phyloP scores from a whole-genome alignment of 345 rosid species.

The Salix caprea region DNA sequence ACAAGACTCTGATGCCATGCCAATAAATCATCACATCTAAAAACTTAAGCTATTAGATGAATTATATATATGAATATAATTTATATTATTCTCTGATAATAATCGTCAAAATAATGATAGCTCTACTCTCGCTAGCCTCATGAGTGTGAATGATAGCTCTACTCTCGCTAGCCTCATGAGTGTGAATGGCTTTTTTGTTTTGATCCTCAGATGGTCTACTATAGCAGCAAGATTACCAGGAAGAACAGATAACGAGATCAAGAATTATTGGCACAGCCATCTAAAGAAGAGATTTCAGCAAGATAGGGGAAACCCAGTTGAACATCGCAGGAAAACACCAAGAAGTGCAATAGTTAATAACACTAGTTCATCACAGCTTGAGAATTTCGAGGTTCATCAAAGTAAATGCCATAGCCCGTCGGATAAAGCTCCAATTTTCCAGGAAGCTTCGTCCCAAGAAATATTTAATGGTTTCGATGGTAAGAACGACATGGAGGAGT shows the following conservation, averaged over 20 bases:
- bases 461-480: not conserved
- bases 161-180: too few species aligned
- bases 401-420: not conserved
- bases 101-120: too few species aligned
- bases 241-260: conserved; percentile 37
- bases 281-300: conserved; percentile 25
- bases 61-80: too few species aligned
- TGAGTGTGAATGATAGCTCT: too few species aligned
- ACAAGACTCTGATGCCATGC: too few species aligned
- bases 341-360: not conserved
- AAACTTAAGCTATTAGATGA: too few species aligned
- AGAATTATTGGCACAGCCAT: conserved; percentile 33
- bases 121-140: too few species aligned
- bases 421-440: not conserved
- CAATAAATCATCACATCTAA: too few species aligned
- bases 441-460: not conserved
- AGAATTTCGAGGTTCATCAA: not conserved
- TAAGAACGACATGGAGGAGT: conserved; percentile 5
- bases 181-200: not conserved
- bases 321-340: not conserved
- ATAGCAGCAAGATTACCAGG: conserved; percentile 34
- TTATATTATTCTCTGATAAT: too few species aligned
- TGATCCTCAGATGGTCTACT: conserved; percentile 28
- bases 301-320: not conserved
- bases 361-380: not conserved